Evolutionary conservation across 2,329 filamentous ascomycete species (phyloP).

Genomic region (Beauveria sp.): DNA sequence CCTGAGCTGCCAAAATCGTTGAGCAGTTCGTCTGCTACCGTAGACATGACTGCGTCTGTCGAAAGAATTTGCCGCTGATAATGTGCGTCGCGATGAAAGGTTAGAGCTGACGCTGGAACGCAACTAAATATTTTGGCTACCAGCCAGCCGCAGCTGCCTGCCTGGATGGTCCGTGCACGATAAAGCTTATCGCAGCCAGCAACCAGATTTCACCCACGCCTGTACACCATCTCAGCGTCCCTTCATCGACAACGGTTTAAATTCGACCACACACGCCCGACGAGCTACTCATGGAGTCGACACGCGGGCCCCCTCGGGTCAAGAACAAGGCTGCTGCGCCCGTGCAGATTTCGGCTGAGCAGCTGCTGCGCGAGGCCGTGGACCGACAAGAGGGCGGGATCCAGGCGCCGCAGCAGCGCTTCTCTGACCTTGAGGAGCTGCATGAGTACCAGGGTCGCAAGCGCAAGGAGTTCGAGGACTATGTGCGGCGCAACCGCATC

Average conservation of each 20-base stretch:
- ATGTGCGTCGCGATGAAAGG: constrained; percentile 3
- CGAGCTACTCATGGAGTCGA: constrained; percentile 65
- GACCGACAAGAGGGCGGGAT: constrained; percentile 86
- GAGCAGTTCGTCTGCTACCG: constrained; percentile 83
- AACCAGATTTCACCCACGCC: constrained; percentile 4
- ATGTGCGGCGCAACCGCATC: constrained; percentile 87
- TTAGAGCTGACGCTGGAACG: not conserved
- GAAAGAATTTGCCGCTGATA: not conserved
- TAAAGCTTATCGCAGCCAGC: constrained; percentile 9
- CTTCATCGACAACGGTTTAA: not conserved
- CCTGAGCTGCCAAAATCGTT: constrained; percentile 62
- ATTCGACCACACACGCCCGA: not conserved
- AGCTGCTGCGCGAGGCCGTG: constrained; percentile 93
- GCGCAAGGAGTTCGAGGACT: constrained; percentile 94
- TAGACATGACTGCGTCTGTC: constrained; percentile 57
- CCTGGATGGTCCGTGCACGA: constrained; percentile 9
- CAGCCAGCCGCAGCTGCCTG: constrained; percentile 2
- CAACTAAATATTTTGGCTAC: constrained; percentile 9
- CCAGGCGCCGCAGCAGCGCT: constrained; percentile 87
- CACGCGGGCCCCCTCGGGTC: constrained; percentile 86
- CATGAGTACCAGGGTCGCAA: constrained; percentile 97
- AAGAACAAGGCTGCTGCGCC: constrained; percentile 97
- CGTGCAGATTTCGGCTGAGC: constrained; percentile 89
- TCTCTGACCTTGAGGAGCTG: constrained; percentile 93
- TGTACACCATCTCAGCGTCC: not conserved